A percentile compares a stretch with the other conserved stretches of the same genome.
Evolutionary conservation across 2,329 filamentous ascomycete genomes (phyloP).

Genomic region (Talaromyces pinophilus): DNA sequence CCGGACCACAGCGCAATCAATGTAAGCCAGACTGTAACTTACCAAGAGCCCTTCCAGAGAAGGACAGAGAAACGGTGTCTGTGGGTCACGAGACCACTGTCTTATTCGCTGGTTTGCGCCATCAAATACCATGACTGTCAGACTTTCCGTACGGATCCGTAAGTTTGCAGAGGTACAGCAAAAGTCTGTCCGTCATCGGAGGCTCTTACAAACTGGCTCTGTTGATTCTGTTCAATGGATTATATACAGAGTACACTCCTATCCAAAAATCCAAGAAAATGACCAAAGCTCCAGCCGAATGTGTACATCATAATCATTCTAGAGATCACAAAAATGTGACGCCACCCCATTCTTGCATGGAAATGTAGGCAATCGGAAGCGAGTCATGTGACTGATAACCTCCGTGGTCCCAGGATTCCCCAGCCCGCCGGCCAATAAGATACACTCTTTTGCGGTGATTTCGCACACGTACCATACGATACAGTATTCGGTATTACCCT

Average conservation of each 20-base stretch:
- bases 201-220: neutral
- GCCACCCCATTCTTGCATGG: constrained; percentile 2
- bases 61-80: neutral
- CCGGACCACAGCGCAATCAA: neutral
- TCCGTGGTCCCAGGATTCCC: neutral
- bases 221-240: neutral
- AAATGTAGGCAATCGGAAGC: neutral
- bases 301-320: neutral
- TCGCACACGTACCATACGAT: neutral
- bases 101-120: neutral
- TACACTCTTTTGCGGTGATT: neutral
- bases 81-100: constrained; percentile 4
- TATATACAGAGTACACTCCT: neutral
- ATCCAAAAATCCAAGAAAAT: neutral
- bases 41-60: neutral
- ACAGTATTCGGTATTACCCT: neutral
- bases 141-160: constrained; percentile 6
- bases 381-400: constrained; percentile 2
- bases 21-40: constrained; percentile 9
- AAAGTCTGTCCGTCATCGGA: constrained; percentile 11
- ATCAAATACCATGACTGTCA: neutral
- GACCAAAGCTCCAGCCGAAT: neutral
- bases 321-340: neutral
- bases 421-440: neutral
- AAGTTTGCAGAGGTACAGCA: neutral